Evolutionary conservation across 2,329 filamentous ascomycete genomes (phyloP), one percentile per base, ranked within the genome.

Genomic region (Arthrobotrys iridis): DNA sequence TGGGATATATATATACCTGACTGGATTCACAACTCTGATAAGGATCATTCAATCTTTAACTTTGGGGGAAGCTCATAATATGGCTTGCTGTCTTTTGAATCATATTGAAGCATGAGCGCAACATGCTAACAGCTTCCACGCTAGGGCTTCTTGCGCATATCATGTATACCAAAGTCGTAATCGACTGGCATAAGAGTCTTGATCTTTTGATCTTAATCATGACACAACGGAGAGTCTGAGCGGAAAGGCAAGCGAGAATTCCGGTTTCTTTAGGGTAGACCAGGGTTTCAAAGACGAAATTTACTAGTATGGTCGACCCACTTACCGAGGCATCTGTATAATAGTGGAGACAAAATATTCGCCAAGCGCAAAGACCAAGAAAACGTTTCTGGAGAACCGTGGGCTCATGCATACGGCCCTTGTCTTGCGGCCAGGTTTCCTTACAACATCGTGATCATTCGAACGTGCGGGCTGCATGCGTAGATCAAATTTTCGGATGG

Each of bases 261-360:
- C 55, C 57, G 66, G 46, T 45, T n/a, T 46, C 41, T 8, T 24
- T 55, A 60, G 43, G 57, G 18, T 37, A 59, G 30, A 15, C 45
- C 8, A 46, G 13, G n/a, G 46, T 71, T 63, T 41, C 43, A 50
- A 68, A 68, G 18, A 8, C n/a, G 48, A 28, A 11, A 4, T 40
- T 58, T 26, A 26, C 7, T 50, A 26, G 28, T 6, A 20, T 6
- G 20, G 11, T 22, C 20, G 24, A 40, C 57, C 57, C 66, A 71
- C 55, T 62, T 62, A 63, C 57, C 57, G 55, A 62, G 66, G 66
- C 66, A 63, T 71, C 33, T 71, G 66, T 40, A 37, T 4, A 28
- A 45, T 45, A 45, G 65, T 68, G 65, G 65, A 62, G 65, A 68
- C 52, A 37, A 62, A 15, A 43, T 13, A 40, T 18, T 15, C 43